Conservation (phyloP, 1,284 basidiomycete genomes). For the Ustilago trichophora region DNA sequence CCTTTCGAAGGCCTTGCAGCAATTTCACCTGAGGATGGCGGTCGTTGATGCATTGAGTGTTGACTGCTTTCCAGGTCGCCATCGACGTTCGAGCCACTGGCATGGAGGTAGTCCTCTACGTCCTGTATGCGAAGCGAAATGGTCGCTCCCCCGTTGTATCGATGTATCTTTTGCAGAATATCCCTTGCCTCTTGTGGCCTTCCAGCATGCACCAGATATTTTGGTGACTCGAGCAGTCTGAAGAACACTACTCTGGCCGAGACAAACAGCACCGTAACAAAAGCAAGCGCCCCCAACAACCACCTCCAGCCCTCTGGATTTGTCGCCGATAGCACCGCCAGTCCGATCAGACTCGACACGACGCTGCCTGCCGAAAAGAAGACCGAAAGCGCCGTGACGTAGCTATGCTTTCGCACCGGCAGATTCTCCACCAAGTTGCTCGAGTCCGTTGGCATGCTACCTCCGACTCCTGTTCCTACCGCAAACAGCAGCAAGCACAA, state of each 20-base stretch:
- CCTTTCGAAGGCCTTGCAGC: too few relatives aligned
- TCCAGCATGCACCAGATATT: slow-evolving; percentile 55
- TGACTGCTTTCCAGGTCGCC: slow-evolving; percentile 15
- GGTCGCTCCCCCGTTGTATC: slow-evolving; percentile 43
- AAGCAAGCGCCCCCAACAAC: slow-evolving; percentile 32
- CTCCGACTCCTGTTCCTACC: slow-evolving; percentile 87
- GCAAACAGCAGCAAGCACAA: slow-evolving; percentile 84
- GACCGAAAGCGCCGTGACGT: slow-evolving; percentile 91
- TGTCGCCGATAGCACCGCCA: slow-evolving; percentile 42
- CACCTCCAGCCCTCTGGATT: slow-evolving; percentile 44
- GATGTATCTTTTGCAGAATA: slow-evolving; percentile 53
- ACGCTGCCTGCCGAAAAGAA: slow-evolving; percentile 70
- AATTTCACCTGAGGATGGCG: slow-evolving; percentile 2
- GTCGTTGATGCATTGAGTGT: slow-evolving; percentile 12
- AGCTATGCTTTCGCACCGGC: slow-evolving; percentile 87
- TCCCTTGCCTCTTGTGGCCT: slow-evolving; percentile 51
- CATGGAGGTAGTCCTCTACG: slow-evolving; percentile 24
- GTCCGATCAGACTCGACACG: slow-evolving; percentile 36
- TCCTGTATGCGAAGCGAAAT: slow-evolving; percentile 43
- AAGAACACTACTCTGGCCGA: slow-evolving; percentile 83
- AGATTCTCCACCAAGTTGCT: slow-evolving; percentile 93
- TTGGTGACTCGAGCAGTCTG: slow-evolving; percentile 87
- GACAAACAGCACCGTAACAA: slow-evolving; percentile 82
- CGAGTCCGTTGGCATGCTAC: slow-evolving; percentile 89
- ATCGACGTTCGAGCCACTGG: neutral